phyloP scores from a whole-genome alignment of 1,139 yeast species.

The Sugiyamaella neomexicana region DNA sequence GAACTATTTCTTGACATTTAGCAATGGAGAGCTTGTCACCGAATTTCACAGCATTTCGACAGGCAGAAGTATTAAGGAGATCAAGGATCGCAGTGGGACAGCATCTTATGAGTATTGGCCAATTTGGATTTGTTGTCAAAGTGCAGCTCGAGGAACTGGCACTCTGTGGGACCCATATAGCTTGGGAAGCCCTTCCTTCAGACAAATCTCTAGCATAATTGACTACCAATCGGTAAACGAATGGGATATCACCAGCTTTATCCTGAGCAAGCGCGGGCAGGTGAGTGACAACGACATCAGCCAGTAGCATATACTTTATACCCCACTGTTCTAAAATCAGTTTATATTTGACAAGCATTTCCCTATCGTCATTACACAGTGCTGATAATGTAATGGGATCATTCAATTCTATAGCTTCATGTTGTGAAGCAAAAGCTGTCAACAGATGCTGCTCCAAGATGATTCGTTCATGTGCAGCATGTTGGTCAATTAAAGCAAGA shows the following conservation, averaged over 20 bases:
- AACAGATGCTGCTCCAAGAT: constrained; percentile 51
- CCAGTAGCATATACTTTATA: constrained; percentile 17
- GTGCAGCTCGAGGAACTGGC: background rate
- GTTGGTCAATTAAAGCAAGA: constrained; percentile 63
- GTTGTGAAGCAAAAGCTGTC: constrained; percentile 32
- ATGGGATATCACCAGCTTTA: constrained; percentile 15
- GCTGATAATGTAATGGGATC: constrained; percentile 30
- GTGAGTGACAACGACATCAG: constrained; percentile 24
- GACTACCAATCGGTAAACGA: constrained; percentile 22
- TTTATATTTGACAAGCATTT: constrained; percentile 19
- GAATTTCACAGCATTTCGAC: constrained; percentile 71
- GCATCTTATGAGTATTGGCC: constrained; percentile 16
- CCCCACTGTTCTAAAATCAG: constrained; percentile 30
- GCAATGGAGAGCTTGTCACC: constrained; percentile 52
- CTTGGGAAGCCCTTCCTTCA: constrained; percentile 19
- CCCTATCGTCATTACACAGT: constrained; percentile 38
- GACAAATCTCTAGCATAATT: constrained; percentile 22
- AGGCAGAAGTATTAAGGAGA: constrained; percentile 61
- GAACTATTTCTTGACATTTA: constrained; percentile 51
- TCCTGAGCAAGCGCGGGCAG: constrained; percentile 25
- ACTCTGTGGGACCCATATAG: constrained; percentile 3
- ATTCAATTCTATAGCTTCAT: constrained; percentile 17
- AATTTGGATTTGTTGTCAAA: constrained; percentile 1
- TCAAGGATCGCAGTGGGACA: constrained; percentile 46
- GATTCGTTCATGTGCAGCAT: constrained; percentile 75